Conservation (phyloP, 257 asterid genomes). For the Ligustrum vulgare region DNA sequence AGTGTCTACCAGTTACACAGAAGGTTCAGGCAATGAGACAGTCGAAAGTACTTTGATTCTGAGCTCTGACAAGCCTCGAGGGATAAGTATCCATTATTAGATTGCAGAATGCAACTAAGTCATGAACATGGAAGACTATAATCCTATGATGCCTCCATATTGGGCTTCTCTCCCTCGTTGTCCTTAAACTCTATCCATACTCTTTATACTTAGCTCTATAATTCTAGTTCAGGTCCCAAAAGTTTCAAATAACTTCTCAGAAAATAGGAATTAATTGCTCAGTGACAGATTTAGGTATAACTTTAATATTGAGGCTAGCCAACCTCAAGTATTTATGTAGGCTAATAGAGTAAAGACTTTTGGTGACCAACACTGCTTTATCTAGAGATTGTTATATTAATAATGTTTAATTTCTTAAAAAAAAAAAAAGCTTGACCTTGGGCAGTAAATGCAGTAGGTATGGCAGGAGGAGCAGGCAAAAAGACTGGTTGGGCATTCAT, state of each 20-base stretch:
- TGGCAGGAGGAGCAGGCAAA: slow-evolving; percentile 33
- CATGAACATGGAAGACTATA: slow-evolving; percentile 59
- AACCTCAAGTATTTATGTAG: too few species aligned
- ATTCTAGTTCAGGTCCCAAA: neutral
- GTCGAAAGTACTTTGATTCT: slow-evolving; percentile 83
- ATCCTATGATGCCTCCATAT: slow-evolving; percentile 49
- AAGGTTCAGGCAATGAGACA: slow-evolving; percentile 77
- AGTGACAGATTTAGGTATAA: neutral
- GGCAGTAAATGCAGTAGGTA: slow-evolving; percentile 44
- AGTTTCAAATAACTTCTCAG: neutral
- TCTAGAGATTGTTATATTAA: neutral
- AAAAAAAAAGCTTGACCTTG: slow-evolving; percentile 42
- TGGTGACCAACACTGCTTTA: neutral
- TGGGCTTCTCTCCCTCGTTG: slow-evolving; percentile 60
- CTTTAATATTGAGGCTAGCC: neutral
- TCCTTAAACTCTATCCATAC: slow-evolving; percentile 17
- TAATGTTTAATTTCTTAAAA: neutral
- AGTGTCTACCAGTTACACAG: slow-evolving; percentile 59
- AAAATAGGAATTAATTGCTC: neutral
- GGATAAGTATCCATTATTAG: slow-evolving; percentile 28
- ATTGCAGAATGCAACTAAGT: slow-evolving; percentile 62
- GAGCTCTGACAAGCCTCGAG: slow-evolving; percentile 38
- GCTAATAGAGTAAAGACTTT: neutral
- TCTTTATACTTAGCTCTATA: neutral
- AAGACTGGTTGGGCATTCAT: slow-evolving; percentile 31